Evolutionary conservation across 2,329 filamentous ascomycete genomes (phyloP).

Genomic region (Colletotrichum spinosum): DNA sequence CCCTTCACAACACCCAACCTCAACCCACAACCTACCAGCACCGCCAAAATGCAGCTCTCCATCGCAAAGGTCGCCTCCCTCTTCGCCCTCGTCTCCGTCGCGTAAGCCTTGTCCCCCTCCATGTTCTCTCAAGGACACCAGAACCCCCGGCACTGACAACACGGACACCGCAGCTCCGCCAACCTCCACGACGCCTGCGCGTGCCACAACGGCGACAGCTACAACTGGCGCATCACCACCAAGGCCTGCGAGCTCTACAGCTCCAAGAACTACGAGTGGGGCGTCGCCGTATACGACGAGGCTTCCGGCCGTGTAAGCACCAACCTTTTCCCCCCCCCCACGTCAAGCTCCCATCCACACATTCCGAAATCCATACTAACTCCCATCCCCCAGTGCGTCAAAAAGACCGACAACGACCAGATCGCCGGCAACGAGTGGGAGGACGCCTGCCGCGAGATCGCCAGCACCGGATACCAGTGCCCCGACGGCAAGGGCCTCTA

Average conservation of each 20-base stretch:
- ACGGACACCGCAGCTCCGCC: slow-evolving; percentile 32
- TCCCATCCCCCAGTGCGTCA: slow-evolving; percentile 26
- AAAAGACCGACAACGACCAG: slow-evolving; percentile 19
- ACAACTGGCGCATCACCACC: slow-evolving; percentile 41
- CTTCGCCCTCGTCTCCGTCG: slow-evolving; percentile 21
- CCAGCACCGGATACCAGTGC: slow-evolving; percentile 37
- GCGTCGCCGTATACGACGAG: slow-evolving; percentile 35
- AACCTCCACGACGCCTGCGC: slow-evolving; percentile 40
- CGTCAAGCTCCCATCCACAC: no score
- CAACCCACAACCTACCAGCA: background rate
- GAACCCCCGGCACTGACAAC: slow-evolving; percentile 3
- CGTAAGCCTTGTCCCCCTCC: slow-evolving; percentile 4
- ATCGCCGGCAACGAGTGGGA: slow-evolving; percentile 40
- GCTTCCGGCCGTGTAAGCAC: slow-evolving; percentile 34
- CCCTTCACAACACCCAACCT: slow-evolving; percentile 8
- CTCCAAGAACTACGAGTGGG: slow-evolving; percentile 30
- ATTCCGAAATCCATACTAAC: background rate
- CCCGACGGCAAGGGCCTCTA: slow-evolving; percentile 39
- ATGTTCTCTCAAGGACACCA: background rate
- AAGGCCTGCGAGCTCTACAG: slow-evolving; percentile 39
- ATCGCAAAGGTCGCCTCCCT: slow-evolving; percentile 29
- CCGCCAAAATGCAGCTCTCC: slow-evolving; percentile 36
- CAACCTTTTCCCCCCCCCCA: background rate
- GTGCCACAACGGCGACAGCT: slow-evolving; percentile 41
- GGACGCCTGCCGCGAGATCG: slow-evolving; percentile 37